Conservation (phyloP, 805 yeast species). For the Yamadazyma sp. region DNA sequence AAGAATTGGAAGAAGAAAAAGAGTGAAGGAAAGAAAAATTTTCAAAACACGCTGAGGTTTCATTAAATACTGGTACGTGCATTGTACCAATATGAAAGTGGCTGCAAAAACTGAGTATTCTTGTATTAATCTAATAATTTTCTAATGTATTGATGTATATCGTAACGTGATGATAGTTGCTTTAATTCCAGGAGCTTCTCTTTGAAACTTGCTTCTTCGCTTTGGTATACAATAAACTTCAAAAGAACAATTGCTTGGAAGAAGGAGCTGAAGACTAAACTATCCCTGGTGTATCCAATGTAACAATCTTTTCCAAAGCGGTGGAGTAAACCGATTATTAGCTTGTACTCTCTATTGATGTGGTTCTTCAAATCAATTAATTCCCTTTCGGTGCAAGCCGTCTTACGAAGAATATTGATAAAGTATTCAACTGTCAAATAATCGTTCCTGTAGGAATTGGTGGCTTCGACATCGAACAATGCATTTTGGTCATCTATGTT, state of each 20-base stretch:
- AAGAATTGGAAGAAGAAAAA: slow-evolving; percentile 1
- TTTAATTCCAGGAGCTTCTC: background rate
- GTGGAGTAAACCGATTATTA: background rate
- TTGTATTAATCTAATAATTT: background rate
- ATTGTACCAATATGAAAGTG: background rate
- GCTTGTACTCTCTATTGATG: background rate
- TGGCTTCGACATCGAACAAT: slow-evolving; percentile 7
- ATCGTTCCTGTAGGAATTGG: slow-evolving; percentile 59
- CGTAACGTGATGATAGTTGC: background rate
- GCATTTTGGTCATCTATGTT: slow-evolving; percentile 3
- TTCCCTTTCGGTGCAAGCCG: background rate
- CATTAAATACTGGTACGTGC: slow-evolving; percentile 2
- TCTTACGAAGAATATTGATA: background rate
- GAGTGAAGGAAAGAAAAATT: background rate
- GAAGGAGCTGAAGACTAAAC: slow-evolving; percentile 6
- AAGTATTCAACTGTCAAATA: background rate
- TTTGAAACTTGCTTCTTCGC: background rate
- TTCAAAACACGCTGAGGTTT: background rate
- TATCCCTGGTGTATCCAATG: slow-evolving; percentile 9
- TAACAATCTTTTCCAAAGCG: slow-evolving; percentile 4
- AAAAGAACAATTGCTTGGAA: slow-evolving; percentile 1
- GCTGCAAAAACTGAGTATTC: background rate
- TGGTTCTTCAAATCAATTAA: background rate
- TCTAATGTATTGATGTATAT: background rate
- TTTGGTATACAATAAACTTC: background rate